Conservation (phyloP, 371 early-diverging fungal species). For the Agmasoma carcini region DNA sequence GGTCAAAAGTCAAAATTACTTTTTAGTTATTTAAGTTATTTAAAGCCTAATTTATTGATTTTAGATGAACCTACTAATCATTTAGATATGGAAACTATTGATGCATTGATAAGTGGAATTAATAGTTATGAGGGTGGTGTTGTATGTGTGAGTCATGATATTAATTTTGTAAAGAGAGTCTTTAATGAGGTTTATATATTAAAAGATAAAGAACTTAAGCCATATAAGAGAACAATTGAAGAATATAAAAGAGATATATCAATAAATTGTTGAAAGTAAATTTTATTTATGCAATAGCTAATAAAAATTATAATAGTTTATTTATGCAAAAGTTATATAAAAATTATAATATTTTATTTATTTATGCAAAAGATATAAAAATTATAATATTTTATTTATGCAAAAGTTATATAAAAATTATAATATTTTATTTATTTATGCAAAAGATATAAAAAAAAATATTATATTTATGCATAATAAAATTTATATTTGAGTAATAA, state of each 20-base stretch:
- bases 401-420: too few relatives aligned
- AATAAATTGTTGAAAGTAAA: not conserved
- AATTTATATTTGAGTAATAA: too few relatives aligned
- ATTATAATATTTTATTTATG: too few relatives aligned
- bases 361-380: too few relatives aligned
- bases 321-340: too few relatives aligned
- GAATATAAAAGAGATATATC: slow-evolving; percentile 30
- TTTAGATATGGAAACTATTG: slow-evolving; percentile 77
- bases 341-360: too few relatives aligned
- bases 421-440: too few relatives aligned
- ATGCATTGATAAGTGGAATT: slow-evolving; percentile 82
- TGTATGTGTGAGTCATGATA: slow-evolving; percentile 92
- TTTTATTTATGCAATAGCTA: not conserved
- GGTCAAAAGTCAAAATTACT: slow-evolving; percentile 84
- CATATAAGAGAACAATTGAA: slow-evolving; percentile 19
- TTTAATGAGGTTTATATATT: slow-evolving; percentile 84
- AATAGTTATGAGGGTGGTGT: slow-evolving; percentile 79
- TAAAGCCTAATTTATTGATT: slow-evolving; percentile 74
- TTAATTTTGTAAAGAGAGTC: slow-evolving; percentile 66
- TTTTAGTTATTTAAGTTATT: slow-evolving; percentile 74
- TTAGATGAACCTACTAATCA: slow-evolving; percentile 94
- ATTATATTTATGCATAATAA: too few relatives aligned
- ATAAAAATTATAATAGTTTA: too few relatives aligned
- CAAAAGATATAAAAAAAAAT: too few relatives aligned
- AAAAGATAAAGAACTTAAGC: slow-evolving; percentile 55